Evolutionary conservation across 129 eudicot species (phyloP).

Genomic region (Apium graveolens): DNA sequence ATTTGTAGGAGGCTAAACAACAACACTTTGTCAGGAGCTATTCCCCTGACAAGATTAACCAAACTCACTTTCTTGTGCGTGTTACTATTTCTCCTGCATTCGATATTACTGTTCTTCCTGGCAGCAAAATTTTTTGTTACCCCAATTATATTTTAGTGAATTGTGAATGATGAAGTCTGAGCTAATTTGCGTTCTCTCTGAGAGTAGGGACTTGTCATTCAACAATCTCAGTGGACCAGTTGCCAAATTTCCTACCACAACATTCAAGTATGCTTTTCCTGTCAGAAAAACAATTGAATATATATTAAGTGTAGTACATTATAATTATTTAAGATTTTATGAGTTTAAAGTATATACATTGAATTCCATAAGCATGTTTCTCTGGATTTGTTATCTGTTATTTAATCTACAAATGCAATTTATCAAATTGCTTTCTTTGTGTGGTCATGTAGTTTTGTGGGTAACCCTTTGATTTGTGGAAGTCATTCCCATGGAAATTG

Average conservation of each 20-base stretch:
- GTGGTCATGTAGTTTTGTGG: constrained; percentile 46
- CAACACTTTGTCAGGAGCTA: constrained; percentile 84
- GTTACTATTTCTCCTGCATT: background rate
- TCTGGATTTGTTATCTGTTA: no score
- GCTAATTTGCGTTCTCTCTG: background rate
- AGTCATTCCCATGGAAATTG: constrained; percentile 56
- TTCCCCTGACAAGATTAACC: constrained; percentile 64
- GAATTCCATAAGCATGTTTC: background rate
- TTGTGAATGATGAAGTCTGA: constrained; percentile 11
- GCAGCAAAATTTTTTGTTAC: background rate
- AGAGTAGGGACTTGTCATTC: constrained; percentile 81
- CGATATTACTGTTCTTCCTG: background rate
- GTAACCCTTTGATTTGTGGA: constrained; percentile 85
- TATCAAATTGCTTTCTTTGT: constrained; percentile 7
- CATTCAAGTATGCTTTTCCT: constrained; percentile 63
- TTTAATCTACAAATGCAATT: background rate
- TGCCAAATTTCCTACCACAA: constrained; percentile 71
- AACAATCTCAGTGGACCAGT: constrained; percentile 98
- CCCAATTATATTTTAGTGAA: constrained; percentile 15
- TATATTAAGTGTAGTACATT: no score
- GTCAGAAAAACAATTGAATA: background rate
- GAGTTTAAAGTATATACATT: background rate
- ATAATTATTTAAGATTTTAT: background rate
- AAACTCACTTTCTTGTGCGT: constrained; percentile 93
- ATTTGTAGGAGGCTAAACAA: constrained; percentile 82